Conservation (phyloP, 768 basidiomycete genomes). For the Pholiota microspora region DNA sequence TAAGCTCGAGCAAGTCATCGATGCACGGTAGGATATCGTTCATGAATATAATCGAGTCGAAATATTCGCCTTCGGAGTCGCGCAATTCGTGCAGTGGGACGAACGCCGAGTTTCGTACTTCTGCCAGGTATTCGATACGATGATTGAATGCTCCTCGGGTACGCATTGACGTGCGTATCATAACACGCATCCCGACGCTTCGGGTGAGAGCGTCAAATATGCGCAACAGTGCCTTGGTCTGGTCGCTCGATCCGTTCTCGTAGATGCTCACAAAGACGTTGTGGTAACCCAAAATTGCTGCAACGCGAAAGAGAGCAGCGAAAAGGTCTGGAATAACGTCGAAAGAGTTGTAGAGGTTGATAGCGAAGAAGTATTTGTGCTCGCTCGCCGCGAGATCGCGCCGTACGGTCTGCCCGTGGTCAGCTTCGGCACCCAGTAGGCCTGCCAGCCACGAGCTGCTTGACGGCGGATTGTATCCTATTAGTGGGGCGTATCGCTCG, state of each 20-base stretch:
- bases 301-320: conserved; percentile 91
- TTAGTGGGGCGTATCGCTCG: conserved; percentile 81
- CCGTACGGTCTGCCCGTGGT: conserved; percentile 36
- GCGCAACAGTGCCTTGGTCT: conserved; percentile 93
- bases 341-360: conserved; percentile 99
- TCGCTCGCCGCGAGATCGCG: conserved; percentile 45
- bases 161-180: conserved; percentile 89
- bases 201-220: conserved; percentile 93
- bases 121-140: conserved; percentile 99
- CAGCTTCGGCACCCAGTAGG: conserved; percentile 37
- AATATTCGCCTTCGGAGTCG: conserved; percentile 89
- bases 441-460: conserved; percentile 59
- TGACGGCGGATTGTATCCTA: conserved; percentile 70
- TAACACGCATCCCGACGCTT: conserved; percentile 87
- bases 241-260: conserved; percentile 98
- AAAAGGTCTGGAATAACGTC: conserved; percentile 98
- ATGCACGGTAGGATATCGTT: conserved; percentile 98
- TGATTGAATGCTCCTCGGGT: conserved; percentile 97
- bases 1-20: conserved; percentile 96
- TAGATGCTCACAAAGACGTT: conserved; percentile 99
- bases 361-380: conserved; percentile 99
- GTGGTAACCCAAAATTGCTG: conserved; percentile 91
- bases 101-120: conserved; percentile 98
- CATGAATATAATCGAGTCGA: conserved; percentile 98
- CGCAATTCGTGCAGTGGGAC: conserved; percentile 93